Conservation (phyloP, 345 rosid species). For the Brassica cretica region DNA sequence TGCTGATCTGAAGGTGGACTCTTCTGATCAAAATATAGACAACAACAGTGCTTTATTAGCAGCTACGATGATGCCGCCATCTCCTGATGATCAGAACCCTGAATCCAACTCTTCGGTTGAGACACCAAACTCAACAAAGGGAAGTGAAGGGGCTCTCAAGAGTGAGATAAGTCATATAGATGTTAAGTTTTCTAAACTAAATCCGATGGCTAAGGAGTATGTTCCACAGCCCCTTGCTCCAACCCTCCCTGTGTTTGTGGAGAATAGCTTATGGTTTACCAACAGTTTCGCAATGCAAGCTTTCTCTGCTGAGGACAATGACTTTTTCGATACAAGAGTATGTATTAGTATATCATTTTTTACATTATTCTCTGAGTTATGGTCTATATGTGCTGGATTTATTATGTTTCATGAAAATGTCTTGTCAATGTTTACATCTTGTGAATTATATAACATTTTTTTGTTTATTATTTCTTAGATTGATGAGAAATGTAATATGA, state of each 20-base stretch:
- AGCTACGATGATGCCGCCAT: not conserved
- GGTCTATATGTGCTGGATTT: too few relatives aligned
- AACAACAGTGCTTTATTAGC: not conserved
- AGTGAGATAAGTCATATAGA: constrained; percentile 62
- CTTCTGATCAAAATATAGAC: constrained; percentile 40
- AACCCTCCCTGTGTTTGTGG: constrained; percentile 36
- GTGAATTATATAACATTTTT: too few relatives aligned
- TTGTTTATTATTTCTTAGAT: not conserved
- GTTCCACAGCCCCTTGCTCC: constrained; percentile 58
- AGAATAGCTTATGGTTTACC: constrained; percentile 23
- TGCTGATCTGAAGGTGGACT: constrained; percentile 62
- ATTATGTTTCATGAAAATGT: too few relatives aligned
- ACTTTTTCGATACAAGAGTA: too few relatives aligned
- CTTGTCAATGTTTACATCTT: too few relatives aligned
- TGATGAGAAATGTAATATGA: not conserved
- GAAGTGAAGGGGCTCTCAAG: constrained; percentile 39
- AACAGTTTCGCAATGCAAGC: constrained; percentile 46
- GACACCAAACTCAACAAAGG: constrained; percentile 22
- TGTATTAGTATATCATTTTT: too few relatives aligned
- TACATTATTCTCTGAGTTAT: too few relatives aligned
- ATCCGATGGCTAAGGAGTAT: constrained; percentile 82
- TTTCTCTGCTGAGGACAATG: not conserved
- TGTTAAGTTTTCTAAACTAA: constrained; percentile 57
- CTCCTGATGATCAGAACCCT: constrained; percentile 39
- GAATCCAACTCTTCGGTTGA: constrained; percentile 37